Conservation (phyloP, 768 basidiomycete genomes). For the Tulasnella sp. region DNA sequence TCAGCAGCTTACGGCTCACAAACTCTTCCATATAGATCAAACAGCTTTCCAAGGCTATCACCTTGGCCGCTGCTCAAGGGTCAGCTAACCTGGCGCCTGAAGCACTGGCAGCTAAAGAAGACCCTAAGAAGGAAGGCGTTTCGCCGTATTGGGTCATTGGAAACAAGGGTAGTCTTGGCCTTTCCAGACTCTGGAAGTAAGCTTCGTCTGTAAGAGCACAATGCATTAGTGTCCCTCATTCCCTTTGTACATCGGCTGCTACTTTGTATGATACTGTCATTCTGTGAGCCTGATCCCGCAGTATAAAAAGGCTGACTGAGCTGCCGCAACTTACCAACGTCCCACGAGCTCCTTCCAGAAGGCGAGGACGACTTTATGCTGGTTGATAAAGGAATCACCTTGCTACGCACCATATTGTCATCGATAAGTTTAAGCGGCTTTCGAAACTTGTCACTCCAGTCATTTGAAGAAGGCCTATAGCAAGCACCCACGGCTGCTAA, state of each 20-base stretch:
- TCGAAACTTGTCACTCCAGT: too few species aligned
- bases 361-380: background rate
- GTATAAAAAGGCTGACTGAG: too few species aligned
- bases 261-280: background rate
- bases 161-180: constrained; percentile 54
- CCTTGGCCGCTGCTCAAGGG: constrained; percentile 59
- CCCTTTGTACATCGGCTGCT: background rate
- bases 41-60: constrained; percentile 58
- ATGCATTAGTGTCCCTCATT: background rate
- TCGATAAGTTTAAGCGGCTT: background rate
- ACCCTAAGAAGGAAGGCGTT: constrained; percentile 43
- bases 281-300: background rate
- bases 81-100: constrained; percentile 53
- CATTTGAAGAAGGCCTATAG: too few species aligned
- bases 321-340: background rate
- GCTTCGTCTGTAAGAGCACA: background rate
- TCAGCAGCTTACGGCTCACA: constrained; percentile 20
- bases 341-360: background rate
- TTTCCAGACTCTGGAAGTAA: constrained; percentile 9
- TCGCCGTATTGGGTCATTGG: constrained; percentile 57
- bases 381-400: background rate
- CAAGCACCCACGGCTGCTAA: too few species aligned
- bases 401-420: background rate
- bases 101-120: constrained; percentile 50
- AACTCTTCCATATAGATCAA: constrained; percentile 49